Evolutionary conservation across 495 filamentous ascomycete genomes (phyloP).

Genomic region (Beverwykella pulmonaria): DNA sequence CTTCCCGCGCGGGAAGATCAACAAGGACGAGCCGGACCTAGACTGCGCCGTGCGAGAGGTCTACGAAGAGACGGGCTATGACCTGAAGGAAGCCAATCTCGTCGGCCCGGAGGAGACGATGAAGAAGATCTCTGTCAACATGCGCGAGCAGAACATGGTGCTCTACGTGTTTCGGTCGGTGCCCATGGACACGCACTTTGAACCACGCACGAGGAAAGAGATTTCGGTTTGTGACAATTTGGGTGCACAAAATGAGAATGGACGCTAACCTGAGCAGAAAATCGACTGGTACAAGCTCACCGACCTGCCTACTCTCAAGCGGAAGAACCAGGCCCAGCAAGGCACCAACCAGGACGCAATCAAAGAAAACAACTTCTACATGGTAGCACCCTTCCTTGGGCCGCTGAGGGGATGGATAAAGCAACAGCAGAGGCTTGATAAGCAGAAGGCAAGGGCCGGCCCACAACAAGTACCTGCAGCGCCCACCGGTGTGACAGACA

Average conservation of each 20-base stretch:
- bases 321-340: constrained; percentile 58
- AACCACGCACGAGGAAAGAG: constrained; percentile 90
- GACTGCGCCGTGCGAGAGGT: constrained; percentile 93
- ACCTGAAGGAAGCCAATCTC: constrained; percentile 72
- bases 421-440: constrained; percentile 72
- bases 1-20: constrained; percentile 95
- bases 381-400: constrained; percentile 91
- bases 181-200: constrained; percentile 80
- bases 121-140: constrained; percentile 81
- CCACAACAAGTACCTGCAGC: constrained; percentile 26
- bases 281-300: constrained; percentile 90
- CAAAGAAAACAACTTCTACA: constrained; percentile 89
- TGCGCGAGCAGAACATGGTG: constrained; percentile 89
- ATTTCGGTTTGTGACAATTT: constrained; percentile 62
- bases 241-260: background rate
- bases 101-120: constrained; percentile 67
- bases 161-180: constrained; percentile 89
- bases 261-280: constrained; percentile 49
- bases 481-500: constrained; percentile 23
- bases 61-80: constrained; percentile 92
- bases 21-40: constrained; percentile 89
- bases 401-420: constrained; percentile 89
- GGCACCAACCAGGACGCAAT: constrained; percentile 55
- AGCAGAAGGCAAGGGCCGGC: constrained; percentile 44
- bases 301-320: constrained; percentile 81